Evolutionary conservation across 2,329 filamentous ascomycete species (phyloP).

Genomic region (Exophiala calicioides): DNA sequence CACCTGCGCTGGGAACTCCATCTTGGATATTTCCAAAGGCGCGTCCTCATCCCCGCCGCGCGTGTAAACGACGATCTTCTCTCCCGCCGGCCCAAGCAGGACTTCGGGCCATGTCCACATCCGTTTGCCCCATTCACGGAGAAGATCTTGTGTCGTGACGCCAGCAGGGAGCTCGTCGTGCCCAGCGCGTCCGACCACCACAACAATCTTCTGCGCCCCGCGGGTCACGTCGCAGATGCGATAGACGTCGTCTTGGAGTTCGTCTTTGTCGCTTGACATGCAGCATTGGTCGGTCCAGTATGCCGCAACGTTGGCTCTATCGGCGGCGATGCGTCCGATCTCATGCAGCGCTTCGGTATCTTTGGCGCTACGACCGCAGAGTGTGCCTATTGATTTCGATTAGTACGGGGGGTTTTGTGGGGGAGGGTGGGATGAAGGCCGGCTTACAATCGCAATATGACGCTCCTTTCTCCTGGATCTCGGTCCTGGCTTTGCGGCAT

Average conservation of each 20-base stretch:
- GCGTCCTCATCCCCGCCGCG: conserved; percentile 32
- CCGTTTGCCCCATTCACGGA: conserved; percentile 47
- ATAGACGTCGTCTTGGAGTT: conserved; percentile 42
- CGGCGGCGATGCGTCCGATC: conserved; percentile 43
- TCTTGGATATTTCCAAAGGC: conserved; percentile 38
- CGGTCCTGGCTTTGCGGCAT: conserved; percentile 6
- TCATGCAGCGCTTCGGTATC: conserved; percentile 35
- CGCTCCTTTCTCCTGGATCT: conserved; percentile 6
- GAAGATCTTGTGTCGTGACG: conserved; percentile 34
- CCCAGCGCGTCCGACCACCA: conserved; percentile 42
- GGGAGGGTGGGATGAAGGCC: no score
- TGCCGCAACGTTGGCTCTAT: conserved; percentile 39
- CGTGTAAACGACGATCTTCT: conserved; percentile 38
- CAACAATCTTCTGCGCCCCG: conserved; percentile 44
- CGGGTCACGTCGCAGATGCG: conserved; percentile 50
- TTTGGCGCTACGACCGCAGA: conserved; percentile 4
- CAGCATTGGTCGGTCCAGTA: conserved; percentile 50
- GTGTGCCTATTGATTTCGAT: not conserved
- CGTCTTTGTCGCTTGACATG: conserved; percentile 39
- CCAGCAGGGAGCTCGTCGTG: conserved; percentile 24
- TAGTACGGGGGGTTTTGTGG: no score
- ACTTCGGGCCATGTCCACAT: conserved; percentile 53
- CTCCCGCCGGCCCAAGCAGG: conserved; percentile 37
- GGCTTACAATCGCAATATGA: conserved; percentile 15
- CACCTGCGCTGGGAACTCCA: conserved; percentile 43